These are phyloP conservation scores for Clausena lansium DNA, from an alignment of 345 rosid genomes.

Conservation along the genomic window DNA sequence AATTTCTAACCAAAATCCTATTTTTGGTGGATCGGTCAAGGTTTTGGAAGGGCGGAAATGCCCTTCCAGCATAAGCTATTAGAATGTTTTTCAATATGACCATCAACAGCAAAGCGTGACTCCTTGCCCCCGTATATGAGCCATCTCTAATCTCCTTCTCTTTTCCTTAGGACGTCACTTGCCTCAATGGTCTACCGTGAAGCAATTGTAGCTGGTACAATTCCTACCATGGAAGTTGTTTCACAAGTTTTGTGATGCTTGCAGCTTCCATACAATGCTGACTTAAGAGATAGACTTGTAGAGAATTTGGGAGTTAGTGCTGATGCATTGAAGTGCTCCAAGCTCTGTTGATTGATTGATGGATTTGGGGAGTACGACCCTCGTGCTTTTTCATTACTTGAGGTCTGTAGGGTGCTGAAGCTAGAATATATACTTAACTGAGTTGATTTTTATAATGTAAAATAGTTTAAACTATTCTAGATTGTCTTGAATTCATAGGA, in stretches of 20 bases:
- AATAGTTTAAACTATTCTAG: slow-evolving; percentile 4
- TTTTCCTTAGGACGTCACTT: slow-evolving; percentile 60
- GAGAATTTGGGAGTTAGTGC: slow-evolving; percentile 61
- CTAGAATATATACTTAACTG: slow-evolving; percentile 11
- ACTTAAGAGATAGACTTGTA: slow-evolving; percentile 55
- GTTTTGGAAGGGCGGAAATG: no score
- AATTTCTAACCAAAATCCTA: no score
- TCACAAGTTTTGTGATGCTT: slow-evolving; percentile 88
- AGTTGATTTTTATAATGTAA: not conserved
- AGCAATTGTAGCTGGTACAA: slow-evolving; percentile 53
- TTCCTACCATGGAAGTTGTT: slow-evolving; percentile 72
- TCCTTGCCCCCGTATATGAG: no score
- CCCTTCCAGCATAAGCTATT: not conserved
- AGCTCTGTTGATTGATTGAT: slow-evolving; percentile 66
- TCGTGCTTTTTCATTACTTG: slow-evolving; percentile 83
- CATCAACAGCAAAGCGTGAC: no score
- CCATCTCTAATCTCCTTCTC: slow-evolving; percentile 13
- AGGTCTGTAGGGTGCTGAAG: slow-evolving; percentile 46
- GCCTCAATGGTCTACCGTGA: slow-evolving; percentile 78
- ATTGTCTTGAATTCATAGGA: slow-evolving; percentile 43
- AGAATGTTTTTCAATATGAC: not conserved
- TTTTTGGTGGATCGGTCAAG: no score
- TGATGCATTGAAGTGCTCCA: slow-evolving; percentile 47
- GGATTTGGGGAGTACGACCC: slow-evolving; percentile 98
- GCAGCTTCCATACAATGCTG: slow-evolving; percentile 67